Percentiles rank a stretch among this genome's conserved stretches.
Conservation (phyloP, 2,329 filamentous ascomycete species). For the Pezicula carpinea region DNA sequence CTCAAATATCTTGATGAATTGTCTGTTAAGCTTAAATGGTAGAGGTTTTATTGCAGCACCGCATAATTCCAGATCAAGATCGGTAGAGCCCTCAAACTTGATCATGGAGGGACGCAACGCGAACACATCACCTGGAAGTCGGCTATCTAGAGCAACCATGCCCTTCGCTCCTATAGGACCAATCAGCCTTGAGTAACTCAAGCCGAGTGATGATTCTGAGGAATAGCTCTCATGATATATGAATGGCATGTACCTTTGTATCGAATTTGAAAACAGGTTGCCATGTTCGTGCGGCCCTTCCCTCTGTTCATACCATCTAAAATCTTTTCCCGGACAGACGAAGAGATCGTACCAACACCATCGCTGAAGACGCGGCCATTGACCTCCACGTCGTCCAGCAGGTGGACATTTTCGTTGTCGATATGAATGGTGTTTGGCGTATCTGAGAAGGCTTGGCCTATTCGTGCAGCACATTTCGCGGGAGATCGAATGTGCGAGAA, state of each 20-base stretch:
- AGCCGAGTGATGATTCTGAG: background rate
- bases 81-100: constrained; percentile 62
- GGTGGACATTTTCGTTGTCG: constrained; percentile 22
- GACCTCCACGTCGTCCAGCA: constrained; percentile 49
- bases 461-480: constrained; percentile 54
- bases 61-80: constrained; percentile 63
- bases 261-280: constrained; percentile 71
- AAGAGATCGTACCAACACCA: constrained; percentile 72
- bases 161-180: constrained; percentile 59
- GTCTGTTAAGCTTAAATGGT: constrained; percentile 68
- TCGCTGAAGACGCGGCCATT: constrained; percentile 66
- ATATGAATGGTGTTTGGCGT: constrained; percentile 60
- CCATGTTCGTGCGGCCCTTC: constrained; percentile 36
- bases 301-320: constrained; percentile 45
- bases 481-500: constrained; percentile 47
- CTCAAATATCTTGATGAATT: constrained; percentile 81
- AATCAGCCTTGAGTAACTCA: constrained; percentile 1
- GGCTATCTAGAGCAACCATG: constrained; percentile 66
- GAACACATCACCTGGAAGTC: constrained; percentile 53
- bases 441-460: constrained; percentile 68
- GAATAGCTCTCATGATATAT: background rate
- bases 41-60: constrained; percentile 64
- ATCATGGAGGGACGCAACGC: constrained; percentile 69
- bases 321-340: constrained; percentile 52
- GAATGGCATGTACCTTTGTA: constrained; percentile 48